Base-by-base conservation (phyloP, 768 basidiomycete genomes). In the Pulveroboletus sp. region DNA sequence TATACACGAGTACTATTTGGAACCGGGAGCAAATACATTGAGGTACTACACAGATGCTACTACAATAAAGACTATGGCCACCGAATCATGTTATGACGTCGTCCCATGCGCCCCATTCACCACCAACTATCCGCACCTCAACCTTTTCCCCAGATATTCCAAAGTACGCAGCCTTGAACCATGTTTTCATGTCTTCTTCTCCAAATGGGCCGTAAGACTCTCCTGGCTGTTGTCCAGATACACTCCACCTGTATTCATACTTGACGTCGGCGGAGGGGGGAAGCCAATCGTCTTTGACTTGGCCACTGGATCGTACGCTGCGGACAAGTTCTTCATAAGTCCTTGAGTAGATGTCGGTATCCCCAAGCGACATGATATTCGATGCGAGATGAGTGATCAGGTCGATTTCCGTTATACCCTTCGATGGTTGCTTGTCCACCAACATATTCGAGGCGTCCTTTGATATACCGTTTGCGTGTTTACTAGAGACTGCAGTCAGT, bases 281-380 rank as follows among this genome's bases (percentile, higher is more conserved):
- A 0, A 75, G 69, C 91, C 92, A 93, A 43, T 76, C 72, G 3
- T 73, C 60, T 32, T 80, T 77, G 35, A 93, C 88, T 23, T 69
- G 72, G 33, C 88, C 90, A 6, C 87, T 82, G 5, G 81, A 75
- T 27, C 89, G 81, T 19, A 94, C 79, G 33, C 77, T 72, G 49
- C 88, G 84, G 17, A 95, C 81, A 43, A 95, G 76, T 61, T 90
- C 85, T 57, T 93, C 90, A 63, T 90, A 90, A 0, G 88, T 87
- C 64, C 80, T 84, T 34, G 84, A 86, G 69, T 94, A 95, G 46
- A 94, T 79, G 60, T 94, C 91, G 16, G 78, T 75, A 52, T 95
- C 90, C 20, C 90, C 90, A 13, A 92, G 77, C 1, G 86, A 84
- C 83, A 95, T 86, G 55, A 94, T 78, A 32, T 77, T 84, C n/a